Evolutionary conservation across 192 early-diverging fungal genomes (phyloP).

Genomic region (Globomyces pollinis-pini): DNA sequence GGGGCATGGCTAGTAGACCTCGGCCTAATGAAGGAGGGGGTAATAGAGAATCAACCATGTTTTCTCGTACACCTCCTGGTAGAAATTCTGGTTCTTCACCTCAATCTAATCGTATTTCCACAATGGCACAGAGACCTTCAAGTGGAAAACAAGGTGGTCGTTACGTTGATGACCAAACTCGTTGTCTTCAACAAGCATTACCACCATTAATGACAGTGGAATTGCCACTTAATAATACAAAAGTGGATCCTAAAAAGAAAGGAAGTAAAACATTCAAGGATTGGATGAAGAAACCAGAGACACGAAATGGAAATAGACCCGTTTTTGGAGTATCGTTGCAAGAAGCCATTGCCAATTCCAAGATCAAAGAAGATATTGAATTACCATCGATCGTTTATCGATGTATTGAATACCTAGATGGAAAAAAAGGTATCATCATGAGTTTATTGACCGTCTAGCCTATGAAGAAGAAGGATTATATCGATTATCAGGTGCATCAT

Average conservation of each 20-base stretch:
- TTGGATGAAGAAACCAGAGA: conserved; percentile 15
- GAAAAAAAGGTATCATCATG: conserved; percentile 50
- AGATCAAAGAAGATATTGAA: conserved; percentile 66
- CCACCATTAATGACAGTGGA: conserved; percentile 31
- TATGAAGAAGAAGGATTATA: conserved; percentile 91
- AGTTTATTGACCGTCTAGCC: conserved; percentile 40
- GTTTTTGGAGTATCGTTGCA: conserved; percentile 88
- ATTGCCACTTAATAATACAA: conserved; percentile 4
- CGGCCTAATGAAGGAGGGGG: too few relatives aligned
- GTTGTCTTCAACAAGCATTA: conserved; percentile 40
- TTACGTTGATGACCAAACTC: conserved; percentile 42
- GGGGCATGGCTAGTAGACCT: too few relatives aligned
- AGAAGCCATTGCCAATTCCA: conserved; percentile 61
- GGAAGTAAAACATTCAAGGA: conserved; percentile 17
- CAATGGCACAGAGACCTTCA: neutral
- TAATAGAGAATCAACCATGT: too few relatives aligned
- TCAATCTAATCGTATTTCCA: neutral
- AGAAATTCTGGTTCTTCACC: neutral
- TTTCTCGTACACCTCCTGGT: neutral
- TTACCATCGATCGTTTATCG: conserved; percentile 88
- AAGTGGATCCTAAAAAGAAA: conserved; percentile 1
- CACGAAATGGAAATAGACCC: conserved; percentile 8
- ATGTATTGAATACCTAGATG: conserved; percentile 94
- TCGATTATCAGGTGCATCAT: conserved; percentile 73
- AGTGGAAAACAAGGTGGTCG: too few relatives aligned